Percentiles rank a stretch among this genome's conserved stretches.
These are phyloP conservation scores for Thelonectria rubi DNA, from an alignment of 2,329 filamentous ascomycete species.

Conservation along the genomic window DNA sequence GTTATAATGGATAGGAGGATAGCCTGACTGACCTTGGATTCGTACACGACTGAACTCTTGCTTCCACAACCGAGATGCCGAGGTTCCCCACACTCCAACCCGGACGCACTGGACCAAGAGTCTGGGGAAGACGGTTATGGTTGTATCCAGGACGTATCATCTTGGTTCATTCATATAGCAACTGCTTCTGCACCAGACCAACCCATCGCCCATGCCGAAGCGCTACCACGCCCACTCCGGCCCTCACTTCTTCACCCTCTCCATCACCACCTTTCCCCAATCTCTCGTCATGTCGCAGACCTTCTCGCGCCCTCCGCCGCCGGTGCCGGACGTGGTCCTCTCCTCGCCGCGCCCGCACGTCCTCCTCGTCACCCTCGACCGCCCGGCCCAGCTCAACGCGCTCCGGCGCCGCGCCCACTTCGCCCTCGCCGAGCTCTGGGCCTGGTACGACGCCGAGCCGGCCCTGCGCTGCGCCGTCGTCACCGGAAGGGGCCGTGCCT, in stretches of 20 bases:
- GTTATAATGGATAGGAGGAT: too few species aligned
- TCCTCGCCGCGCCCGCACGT: constrained; percentile 63
- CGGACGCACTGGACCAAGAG: constrained; percentile 14
- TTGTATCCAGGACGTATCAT: background rate
- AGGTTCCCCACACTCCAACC: constrained; percentile 42
- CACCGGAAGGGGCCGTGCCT: constrained; percentile 69
- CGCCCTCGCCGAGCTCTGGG: constrained; percentile 59
- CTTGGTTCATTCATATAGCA: background rate
- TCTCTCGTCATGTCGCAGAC: constrained; percentile 38
- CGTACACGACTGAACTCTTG: too few species aligned
- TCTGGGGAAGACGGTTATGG: constrained; percentile 31
- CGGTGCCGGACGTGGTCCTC: constrained; percentile 53
- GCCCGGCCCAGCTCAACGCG: constrained; percentile 66
- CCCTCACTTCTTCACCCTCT: constrained; percentile 33
- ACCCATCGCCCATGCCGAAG: constrained; percentile 5
- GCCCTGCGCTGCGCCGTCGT: constrained; percentile 68
- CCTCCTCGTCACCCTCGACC: constrained; percentile 68
- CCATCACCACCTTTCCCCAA: constrained; percentile 21
- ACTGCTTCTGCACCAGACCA: background rate
- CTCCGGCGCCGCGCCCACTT: constrained; percentile 60
- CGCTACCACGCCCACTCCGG: constrained; percentile 31
- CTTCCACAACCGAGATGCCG: constrained; percentile 43
- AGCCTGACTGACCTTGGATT: too few species aligned
- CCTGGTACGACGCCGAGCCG: constrained; percentile 70
- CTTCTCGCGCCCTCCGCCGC: constrained; percentile 51